Evolutionary conservation across 352 stramenopile genomes (phyloP).

Genomic region (Phytophthora agathidicida): DNA sequence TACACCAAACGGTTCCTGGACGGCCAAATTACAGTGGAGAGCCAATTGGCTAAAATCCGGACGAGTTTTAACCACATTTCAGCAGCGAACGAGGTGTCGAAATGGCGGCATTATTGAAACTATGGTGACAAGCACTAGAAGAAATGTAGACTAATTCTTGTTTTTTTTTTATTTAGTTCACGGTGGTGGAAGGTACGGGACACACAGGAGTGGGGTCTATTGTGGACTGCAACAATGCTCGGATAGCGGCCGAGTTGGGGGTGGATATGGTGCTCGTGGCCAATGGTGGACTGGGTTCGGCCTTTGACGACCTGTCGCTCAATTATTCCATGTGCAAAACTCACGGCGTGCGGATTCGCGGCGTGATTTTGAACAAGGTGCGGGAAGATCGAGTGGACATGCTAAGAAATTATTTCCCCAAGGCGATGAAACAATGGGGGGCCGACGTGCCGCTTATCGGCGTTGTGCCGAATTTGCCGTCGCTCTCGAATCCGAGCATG

Average conservation of each 20-base stretch:
- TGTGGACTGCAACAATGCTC: constrained; percentile 96
- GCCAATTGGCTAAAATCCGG: constrained; percentile 70
- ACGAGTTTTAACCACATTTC: constrained; percentile 75
- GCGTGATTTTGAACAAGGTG: constrained; percentile 98
- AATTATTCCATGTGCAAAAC: constrained; percentile 94
- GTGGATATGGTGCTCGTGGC: constrained; percentile 95
- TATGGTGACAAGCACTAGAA: too few species aligned
- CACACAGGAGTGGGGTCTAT: constrained; percentile 97
- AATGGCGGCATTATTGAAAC: neutral
- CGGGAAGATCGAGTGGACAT: constrained; percentile 80
- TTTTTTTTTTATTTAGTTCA: constrained; percentile 51
- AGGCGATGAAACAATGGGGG: constrained; percentile 78
- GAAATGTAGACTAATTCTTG: constrained; percentile 13
- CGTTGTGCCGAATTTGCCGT: constrained; percentile 81
- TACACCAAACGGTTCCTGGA: constrained; percentile 98
- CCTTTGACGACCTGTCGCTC: constrained; percentile 94
- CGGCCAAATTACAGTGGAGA: constrained; percentile 88
- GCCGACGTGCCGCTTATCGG: constrained; percentile 76
- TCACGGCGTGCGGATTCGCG: constrained; percentile 93
- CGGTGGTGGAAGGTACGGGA: constrained; percentile 83
- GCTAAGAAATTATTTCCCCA: constrained; percentile 88
- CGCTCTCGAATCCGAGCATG: constrained; percentile 84
- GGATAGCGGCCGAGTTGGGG: constrained; percentile 91
- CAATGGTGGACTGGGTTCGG: constrained; percentile 95
- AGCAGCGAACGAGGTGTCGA: constrained; percentile 57